These are phyloP conservation scores for Rhizopus arrhizus DNA, from an alignment of 371 early-diverging fungal genomes.

Conservation along the genomic window DNA sequence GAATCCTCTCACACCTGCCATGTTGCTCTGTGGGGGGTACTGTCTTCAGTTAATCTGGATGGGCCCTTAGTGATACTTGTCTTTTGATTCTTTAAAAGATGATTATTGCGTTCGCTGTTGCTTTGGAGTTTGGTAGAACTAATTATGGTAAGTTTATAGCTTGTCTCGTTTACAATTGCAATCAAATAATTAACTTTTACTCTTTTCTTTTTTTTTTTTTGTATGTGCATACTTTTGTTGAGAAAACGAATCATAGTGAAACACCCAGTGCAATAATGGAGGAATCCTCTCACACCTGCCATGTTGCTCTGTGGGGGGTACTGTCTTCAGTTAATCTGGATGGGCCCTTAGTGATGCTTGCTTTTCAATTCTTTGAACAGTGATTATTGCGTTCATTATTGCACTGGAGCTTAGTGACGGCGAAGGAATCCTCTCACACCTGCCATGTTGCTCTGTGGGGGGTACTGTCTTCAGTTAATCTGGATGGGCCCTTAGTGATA, in stretches of 20 bases:
- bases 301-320: slow-evolving; percentile 12
- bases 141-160: too few species aligned
- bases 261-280: slow-evolving; percentile 17
- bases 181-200: too few species aligned
- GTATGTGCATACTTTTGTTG: too few species aligned
- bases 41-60: slow-evolving; percentile 5
- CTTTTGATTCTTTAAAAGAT: slow-evolving; percentile 9
- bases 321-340: slow-evolving; percentile 19
- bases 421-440: slow-evolving; percentile 15
- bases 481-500: slow-evolving; percentile 8
- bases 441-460: slow-evolving; percentile 10
- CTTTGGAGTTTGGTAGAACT: slow-evolving; percentile 16
- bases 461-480: slow-evolving; percentile 7
- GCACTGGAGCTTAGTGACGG: slow-evolving; percentile 9
- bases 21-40: slow-evolving; percentile 11
- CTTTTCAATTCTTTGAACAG: slow-evolving; percentile 16
- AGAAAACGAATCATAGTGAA: too few species aligned
- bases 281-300: slow-evolving; percentile 12
- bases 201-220: too few species aligned
- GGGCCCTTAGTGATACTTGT: slow-evolving; percentile 7
- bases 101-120: slow-evolving; percentile 13
- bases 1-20: slow-evolving; percentile 13
- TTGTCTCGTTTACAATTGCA: too few species aligned
- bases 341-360: slow-evolving; percentile 15
- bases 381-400: slow-evolving; percentile 6